These are phyloP conservation scores for Erodium maritimum DNA, from an alignment of 345 rosid species.

Conservation along the genomic window DNA sequence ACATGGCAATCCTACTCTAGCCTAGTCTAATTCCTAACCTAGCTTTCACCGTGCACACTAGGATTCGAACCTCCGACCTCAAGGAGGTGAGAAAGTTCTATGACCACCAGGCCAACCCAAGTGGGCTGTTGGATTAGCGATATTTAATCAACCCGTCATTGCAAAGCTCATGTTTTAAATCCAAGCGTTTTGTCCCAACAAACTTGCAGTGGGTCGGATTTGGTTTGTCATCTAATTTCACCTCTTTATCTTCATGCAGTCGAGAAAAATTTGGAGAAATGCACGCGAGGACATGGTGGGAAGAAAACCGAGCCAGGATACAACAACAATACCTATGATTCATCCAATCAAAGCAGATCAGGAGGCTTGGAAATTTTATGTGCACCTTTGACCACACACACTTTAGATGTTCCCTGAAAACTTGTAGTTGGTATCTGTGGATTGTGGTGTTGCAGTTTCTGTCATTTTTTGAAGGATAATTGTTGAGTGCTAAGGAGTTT, in stretches of 20 bases:
- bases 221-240: neutral
- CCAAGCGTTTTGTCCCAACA: too few relatives aligned
- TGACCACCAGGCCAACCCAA: too few relatives aligned
- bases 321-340: slow-evolving; percentile 78
- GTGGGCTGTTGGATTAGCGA: too few relatives aligned
- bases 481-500: neutral
- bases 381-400: neutral
- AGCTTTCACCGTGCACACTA: too few relatives aligned
- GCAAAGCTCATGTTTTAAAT: too few relatives aligned
- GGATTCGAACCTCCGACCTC: too few relatives aligned
- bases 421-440: neutral
- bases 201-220: too few relatives aligned
- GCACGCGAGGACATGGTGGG: slow-evolving; percentile 96
- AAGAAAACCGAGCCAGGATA: slow-evolving; percentile 82
- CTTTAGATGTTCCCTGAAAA: neutral
- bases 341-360: slow-evolving; percentile 3
- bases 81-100: too few relatives aligned
- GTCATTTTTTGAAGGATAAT: neutral
- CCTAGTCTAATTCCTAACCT: too few relatives aligned
- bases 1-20: too few relatives aligned
- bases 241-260: slow-evolving; percentile 33
- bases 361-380: slow-evolving; percentile 3
- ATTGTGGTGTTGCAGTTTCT: neutral
- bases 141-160: too few relatives aligned
- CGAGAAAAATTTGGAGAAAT: slow-evolving; percentile 84